Base-by-base conservation (phyloP, 208 protist genomes). In the Wallacemonas rigidus region DNA sequence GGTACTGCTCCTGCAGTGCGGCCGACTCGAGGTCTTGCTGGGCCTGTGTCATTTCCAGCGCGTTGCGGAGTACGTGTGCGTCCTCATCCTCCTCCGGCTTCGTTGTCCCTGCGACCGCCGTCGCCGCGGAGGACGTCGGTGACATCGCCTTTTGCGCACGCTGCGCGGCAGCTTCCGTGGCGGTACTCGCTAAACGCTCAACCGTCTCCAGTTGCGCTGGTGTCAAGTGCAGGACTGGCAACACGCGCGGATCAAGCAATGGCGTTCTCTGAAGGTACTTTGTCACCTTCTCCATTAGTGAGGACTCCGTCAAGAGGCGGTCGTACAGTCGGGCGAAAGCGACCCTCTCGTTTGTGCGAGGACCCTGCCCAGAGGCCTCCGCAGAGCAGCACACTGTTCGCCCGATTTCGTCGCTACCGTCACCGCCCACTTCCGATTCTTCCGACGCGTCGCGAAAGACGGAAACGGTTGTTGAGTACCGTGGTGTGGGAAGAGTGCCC, bases 251-350 rank as follows among this genome's bases (percentile, higher is more conserved):
- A 60, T 80, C 68, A 4, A 88, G 68, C 53, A 77, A 75, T 3
- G 56, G 72, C 57, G 86, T 65, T 15, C 48, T 45, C 17, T 70
- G 72, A 26, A 89, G 67, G 11, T 85, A 69, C 41, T 84, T 67
- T 71, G 72, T 74, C 50, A 92, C 38, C 12, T 35, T 67, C 17
- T 74, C 39, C 54, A 92, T 83, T 0, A 74, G 63, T 17, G 69
- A 45, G 3, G 83, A 57, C 36, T 80, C 68, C 11, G 73, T 53
- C 40, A 55, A 73, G 1, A 92, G 74, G 50, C 68, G 53, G 11
- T 75, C 75, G 64, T 85, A 88, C 11, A 92, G 78, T 26, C 74
- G 35, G 36, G 83, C 82, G 53, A 85, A 89, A 0, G 87, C 87
- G 8, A 58, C 56, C 11, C 65, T 44, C 62, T 77, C 74, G 63